Evolutionary conservation across 2,329 filamentous ascomycete species (phyloP).

Genomic region (Aurifilum marmelostoma): DNA sequence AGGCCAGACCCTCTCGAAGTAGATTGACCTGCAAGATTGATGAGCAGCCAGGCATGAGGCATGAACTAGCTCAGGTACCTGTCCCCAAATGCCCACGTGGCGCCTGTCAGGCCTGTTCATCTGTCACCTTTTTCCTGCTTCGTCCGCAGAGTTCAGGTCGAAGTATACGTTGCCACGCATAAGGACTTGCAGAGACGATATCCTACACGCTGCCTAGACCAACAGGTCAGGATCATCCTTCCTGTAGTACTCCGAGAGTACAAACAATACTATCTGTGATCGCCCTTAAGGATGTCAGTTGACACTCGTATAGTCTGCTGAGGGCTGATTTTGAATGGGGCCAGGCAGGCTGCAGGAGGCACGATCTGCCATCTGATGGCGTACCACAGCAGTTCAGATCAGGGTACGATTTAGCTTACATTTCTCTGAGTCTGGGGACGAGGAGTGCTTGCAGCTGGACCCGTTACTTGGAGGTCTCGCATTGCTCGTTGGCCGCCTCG

Average conservation of each 20-base stretch:
- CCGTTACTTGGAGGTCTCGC: not conserved
- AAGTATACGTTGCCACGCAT: not conserved
- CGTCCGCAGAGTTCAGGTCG: not conserved
- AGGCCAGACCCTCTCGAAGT: not conserved
- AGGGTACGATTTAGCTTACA: not conserved
- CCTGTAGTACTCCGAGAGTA: not conserved
- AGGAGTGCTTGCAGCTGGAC: not conserved
- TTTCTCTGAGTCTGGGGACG: not conserved
- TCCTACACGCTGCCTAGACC: not conserved
- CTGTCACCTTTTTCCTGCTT: not conserved
- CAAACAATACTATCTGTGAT: not conserved
- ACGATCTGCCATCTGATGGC: not conserved
- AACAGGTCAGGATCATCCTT: not conserved
- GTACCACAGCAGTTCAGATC: constrained; percentile 6
- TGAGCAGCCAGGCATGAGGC: not conserved
- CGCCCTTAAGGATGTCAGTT: not conserved
- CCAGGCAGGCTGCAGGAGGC: not conserved
- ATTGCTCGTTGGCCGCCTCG: not conserved
- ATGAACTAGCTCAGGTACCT: not conserved
- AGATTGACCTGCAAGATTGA: not conserved
- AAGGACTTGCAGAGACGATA: not conserved
- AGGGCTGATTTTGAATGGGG: not conserved
- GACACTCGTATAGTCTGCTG: not conserved
- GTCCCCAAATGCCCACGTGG: not conserved
- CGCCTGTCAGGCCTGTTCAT: not conserved